Evolutionary conservation across 2,329 filamentous ascomycete species (phyloP), one percentile per base, ranked within the genome.

Genomic region (Fusarium luffae): DNA sequence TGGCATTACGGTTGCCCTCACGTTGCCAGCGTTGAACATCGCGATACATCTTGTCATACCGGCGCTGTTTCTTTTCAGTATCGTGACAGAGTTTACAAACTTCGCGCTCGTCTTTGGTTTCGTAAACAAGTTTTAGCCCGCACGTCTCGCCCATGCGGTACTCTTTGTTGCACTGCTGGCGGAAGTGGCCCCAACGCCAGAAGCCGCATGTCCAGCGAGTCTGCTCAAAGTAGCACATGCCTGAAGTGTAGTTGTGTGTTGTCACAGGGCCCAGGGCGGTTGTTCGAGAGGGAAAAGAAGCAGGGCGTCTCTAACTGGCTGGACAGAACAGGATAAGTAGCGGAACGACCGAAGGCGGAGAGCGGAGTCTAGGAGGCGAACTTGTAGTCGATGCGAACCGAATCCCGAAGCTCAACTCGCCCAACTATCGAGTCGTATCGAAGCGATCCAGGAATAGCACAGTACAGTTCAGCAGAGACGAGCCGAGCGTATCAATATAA

Each of bases 211-310:
- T 81, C 87, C 92, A 97, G 74, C 89, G 88, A 80, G 91, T 93
- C 82, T 95, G 92, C 77, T 98, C 94, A 85, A 94, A 98, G 86
- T 96, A 98, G 85, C 95, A 98, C 95, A 98, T 97, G 74, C 78
- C 85, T 60, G 58, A 56, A 58, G 61, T 41, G 30, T 46, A 57
- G 61, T 72, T 69, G 69, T 67, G 58, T 64, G 62, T 68, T 64
- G 44, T 63, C 59, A 63, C 43, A 59, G 48, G 52, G 55, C 34
- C 54, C 44, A 56, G 60, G 67, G 51, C 57, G 51, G 63, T 50
- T 54, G 37, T 19, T 60, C 47, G 47, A 59, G 56, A 51, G 43
- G 37, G 18, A 51, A 23, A 51, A 43, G 44, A 58, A 59, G 18
- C 44, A 54, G 41, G 37, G 42, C 47, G 51, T 47, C 42, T 66